Percentiles rank a stretch among this genome's conserved stretches.
These are phyloP conservation scores for Coemansia sp. DNA, from an alignment of 192 early-diverging fungal genomes.

Conservation along the genomic window DNA sequence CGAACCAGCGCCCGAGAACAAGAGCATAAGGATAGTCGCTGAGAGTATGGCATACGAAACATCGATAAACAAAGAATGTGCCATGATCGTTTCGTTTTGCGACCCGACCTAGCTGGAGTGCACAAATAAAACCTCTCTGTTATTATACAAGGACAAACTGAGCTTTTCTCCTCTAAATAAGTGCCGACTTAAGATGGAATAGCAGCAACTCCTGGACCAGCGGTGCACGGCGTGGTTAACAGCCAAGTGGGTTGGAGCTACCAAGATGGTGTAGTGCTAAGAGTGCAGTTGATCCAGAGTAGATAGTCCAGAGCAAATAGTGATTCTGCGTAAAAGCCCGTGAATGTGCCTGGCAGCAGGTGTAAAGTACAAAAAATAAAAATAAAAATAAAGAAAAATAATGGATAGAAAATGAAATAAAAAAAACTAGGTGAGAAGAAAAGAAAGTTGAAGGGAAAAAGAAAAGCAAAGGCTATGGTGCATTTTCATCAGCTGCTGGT, in stretches of 20 bases:
- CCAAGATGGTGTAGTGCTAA: neutral
- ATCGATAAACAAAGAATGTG: conserved; percentile 33
- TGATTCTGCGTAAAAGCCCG: neutral
- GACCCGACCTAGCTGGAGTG: no score
- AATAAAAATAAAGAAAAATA: neutral
- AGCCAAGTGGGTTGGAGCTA: no score
- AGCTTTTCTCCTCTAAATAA: neutral
- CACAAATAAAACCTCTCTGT: neutral
- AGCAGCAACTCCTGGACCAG: no score
- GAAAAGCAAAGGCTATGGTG: no score
- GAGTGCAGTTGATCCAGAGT: neutral
- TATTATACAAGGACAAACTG: neutral
- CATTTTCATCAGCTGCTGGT: no score
- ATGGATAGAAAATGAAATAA: no score
- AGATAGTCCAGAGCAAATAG: neutral
- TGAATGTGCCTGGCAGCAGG: neutral
- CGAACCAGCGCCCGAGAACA: conserved; percentile 28
- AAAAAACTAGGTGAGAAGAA: no score
- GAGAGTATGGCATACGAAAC: conserved; percentile 44
- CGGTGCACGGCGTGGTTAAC: no score
- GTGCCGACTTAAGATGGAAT: no score
- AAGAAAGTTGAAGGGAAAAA: no score
- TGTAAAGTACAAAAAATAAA: conserved; percentile 8
- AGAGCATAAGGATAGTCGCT: conserved; percentile 24
- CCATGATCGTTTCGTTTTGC: neutral